Conservation (phyloP, 352 stramenopile species). For the Phytopythium boreale region DNA sequence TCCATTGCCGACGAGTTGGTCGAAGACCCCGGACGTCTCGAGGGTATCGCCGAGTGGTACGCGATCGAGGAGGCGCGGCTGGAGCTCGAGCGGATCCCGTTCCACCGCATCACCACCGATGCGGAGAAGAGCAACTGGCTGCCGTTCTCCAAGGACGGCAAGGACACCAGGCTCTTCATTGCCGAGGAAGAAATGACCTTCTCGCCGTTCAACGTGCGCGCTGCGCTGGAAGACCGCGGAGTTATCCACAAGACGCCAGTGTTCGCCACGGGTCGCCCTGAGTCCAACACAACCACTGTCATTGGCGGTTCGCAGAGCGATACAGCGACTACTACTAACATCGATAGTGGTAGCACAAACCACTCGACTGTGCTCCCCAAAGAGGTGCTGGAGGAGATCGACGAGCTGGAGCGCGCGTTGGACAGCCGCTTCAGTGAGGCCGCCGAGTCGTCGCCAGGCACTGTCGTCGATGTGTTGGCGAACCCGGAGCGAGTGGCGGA, state of each 20-base stretch:
- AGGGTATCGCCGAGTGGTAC: conserved; percentile 73
- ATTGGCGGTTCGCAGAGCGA: background rate
- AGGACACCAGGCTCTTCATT: conserved; percentile 54
- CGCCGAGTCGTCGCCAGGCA: conserved; percentile 13
- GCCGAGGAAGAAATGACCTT: conserved; percentile 66
- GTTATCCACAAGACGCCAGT: conserved; percentile 48
- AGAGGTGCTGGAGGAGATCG: conserved; percentile 54
- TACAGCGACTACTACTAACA: background rate
- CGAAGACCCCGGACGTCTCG: conserved; percentile 39
- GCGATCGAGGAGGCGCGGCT: conserved; percentile 63
- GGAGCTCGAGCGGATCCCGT: conserved; percentile 62
- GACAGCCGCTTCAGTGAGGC: conserved; percentile 27
- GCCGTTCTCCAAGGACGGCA: conserved; percentile 45
- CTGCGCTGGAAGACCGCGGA: conserved; percentile 59
- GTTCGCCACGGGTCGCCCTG: background rate
- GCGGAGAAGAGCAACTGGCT: conserved; percentile 51
- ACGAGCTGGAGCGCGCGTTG: conserved; percentile 44
- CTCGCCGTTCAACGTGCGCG: conserved; percentile 48
- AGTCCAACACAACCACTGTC: background rate
- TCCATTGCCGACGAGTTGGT: conserved; percentile 10
- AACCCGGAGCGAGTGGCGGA: conserved; percentile 72
- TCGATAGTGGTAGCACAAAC: background rate
- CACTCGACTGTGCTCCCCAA: conserved; percentile 27
- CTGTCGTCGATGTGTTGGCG: conserved; percentile 10
- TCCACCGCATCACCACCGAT: conserved; percentile 59